phyloP scores from a whole-genome alignment of 768 basidiomycete genomes.

The Panus rudis region DNA sequence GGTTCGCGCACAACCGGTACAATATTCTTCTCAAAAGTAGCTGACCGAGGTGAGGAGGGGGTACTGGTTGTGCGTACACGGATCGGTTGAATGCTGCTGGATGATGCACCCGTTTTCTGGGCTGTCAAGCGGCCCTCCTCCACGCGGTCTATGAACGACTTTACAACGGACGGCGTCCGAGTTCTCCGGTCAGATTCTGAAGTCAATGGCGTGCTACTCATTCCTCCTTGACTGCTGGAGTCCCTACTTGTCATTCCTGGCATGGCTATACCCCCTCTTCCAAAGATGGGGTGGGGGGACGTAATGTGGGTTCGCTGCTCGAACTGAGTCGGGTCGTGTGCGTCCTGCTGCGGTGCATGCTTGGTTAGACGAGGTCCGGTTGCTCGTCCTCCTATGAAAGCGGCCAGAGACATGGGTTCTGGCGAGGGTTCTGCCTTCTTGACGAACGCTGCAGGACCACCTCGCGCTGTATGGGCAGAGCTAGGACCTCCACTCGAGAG shows the following conservation, averaged over 20 bases:
- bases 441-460: not conserved
- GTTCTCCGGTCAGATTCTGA: no score
- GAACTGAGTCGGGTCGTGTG: constrained; percentile 57
- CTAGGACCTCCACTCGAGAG: constrained; percentile 29
- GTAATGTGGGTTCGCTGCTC: constrained; percentile 45
- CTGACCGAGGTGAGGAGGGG: no score
- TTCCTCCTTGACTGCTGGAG: no score
- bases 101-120: no score
- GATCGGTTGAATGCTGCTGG: no score
- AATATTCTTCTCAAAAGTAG: no score
- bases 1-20: no score
- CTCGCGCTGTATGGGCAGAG: constrained; percentile 3
- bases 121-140: constrained; percentile 29
- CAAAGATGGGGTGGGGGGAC: constrained; percentile 69
- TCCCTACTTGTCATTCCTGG: constrained; percentile 71
- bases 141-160: constrained; percentile 30
- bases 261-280: constrained; percentile 68
- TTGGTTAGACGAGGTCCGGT: constrained; percentile 67
- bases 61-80: no score
- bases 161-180: no score
- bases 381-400: constrained; percentile 76
- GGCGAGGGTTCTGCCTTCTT: constrained; percentile 11
- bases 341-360: constrained; percentile 67
- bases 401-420: constrained; percentile 63
- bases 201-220: no score